Base-by-base conservation (phyloP, 805 yeast genomes). In the Candida maris region DNA sequence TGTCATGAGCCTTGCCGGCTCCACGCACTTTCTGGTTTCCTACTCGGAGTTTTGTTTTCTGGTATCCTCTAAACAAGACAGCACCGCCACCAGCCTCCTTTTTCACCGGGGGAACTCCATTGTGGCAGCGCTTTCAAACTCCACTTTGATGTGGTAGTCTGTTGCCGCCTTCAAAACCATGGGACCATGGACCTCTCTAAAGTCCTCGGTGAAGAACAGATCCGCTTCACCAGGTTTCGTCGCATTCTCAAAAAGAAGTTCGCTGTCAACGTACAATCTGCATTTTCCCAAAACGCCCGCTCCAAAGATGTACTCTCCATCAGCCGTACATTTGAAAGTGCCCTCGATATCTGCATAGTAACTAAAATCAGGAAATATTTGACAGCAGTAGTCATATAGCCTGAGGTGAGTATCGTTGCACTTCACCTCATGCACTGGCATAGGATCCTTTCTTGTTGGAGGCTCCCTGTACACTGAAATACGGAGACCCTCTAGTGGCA, bases 1-100 rank as follows among this genome's bases (percentile, higher is more conserved):
- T 75, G 44, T 78, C 83, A 16, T 56, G 76, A 2, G 49, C 23
- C 43, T 65, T 62, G 27, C 84, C 84, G 25, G 70, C 39, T 10
- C 59, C 68, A n/a, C n/a, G n/a, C n/a, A n/a, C n/a, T n/a, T n/a
- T n/a, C n/a, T n/a, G n/a, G n/a, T n/a, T n/a, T n/a, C n/a, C n/a
- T n/a, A n/a, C n/a, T n/a, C n/a, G n/a, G n/a, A n/a, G n/a, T n/a
- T n/a, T n/a, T n/a, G n/a, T n/a, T n/a, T n/a, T n/a, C n/a, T n/a
- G n/a, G n/a, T n/a, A n/a, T n/a, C n/a, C n/a, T n/a, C n/a, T n/a
- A n/a, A n/a, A n/a, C n/a, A n/a, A n/a, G n/a, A n/a, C n/a, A n/a
- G n/a, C 12, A 64, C 73, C 7, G 84, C 81, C 52, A 9, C 50
- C 47, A 30, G 57, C 54, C 28, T 56, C 48, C 22, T 59, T 63